Conservation (phyloP, 169 alveolate genomes). For the Plasmodium berghei region DNA sequence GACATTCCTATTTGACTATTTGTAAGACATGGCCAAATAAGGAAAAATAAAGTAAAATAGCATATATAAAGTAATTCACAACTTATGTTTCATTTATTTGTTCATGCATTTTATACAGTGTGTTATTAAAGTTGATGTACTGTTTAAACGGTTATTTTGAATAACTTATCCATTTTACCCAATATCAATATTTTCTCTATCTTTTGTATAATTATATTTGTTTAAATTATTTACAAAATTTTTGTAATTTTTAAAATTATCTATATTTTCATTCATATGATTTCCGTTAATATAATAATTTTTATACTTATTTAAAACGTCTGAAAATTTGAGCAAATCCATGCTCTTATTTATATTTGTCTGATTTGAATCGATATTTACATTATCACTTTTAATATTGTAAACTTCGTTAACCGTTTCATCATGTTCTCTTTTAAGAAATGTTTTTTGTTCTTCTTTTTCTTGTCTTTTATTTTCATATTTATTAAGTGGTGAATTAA, state of each 20-base stretch:
- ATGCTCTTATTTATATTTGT: conserved; percentile 2
- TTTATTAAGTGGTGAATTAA: conserved; percentile 1
- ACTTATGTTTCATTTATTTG: too few relatives aligned
- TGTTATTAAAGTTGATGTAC: too few relatives aligned
- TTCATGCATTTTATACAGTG: too few relatives aligned
- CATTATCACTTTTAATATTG: conserved; percentile 14
- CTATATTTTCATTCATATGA: conserved; percentile 4
- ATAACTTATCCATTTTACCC: conserved; percentile 22
- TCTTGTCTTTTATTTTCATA: neutral
- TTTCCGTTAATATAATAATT: neutral
- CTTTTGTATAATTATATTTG: conserved; percentile 34
- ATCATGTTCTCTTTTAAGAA: conserved; percentile 30
- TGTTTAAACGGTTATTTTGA: neutral
- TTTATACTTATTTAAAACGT: conserved; percentile 50
- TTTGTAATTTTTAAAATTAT: neutral
- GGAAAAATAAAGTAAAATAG: too few relatives aligned
- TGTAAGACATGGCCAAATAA: too few relatives aligned
- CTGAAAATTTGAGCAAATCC: conserved; percentile 9
- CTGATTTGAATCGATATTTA: neutral
- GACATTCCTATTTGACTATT: too few relatives aligned
- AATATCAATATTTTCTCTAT: conserved; percentile 15
- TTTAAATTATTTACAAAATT: neutral
- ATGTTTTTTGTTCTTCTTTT: neutral
- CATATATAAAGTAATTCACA: too few relatives aligned
- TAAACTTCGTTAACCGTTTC: conserved; percentile 13